Conservation (phyloP, 2,329 filamentous ascomycete species). For the Microsporum canis region DNA sequence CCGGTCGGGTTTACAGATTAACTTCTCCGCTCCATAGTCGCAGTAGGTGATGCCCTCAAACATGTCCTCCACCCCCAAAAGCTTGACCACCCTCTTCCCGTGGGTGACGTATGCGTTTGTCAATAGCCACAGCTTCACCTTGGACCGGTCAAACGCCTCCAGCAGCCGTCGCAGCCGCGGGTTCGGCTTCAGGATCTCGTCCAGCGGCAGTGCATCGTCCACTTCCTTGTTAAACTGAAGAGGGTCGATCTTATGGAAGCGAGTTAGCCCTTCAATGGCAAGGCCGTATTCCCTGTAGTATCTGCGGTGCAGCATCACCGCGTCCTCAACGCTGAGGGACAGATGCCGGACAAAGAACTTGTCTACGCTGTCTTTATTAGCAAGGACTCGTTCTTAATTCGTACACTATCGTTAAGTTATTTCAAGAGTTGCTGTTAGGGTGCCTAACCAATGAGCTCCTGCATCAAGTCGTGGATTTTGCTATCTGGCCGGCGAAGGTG, state of each 20-base stretch:
- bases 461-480: slow-evolving; percentile 83
- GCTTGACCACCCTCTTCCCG: slow-evolving; percentile 64
- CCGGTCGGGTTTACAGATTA: slow-evolving; percentile 77
- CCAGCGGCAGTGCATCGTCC: slow-evolving; percentile 84
- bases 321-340: slow-evolving; percentile 61
- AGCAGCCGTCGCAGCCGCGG: slow-evolving; percentile 63
- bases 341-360: slow-evolving; percentile 58
- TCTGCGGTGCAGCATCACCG: slow-evolving; percentile 71
- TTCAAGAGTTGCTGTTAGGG: background rate
- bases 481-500: slow-evolving; percentile 40
- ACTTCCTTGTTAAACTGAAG: slow-evolving; percentile 91
- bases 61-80: slow-evolving; percentile 72
- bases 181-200: slow-evolving; percentile 70
- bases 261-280: slow-evolving; percentile 89
- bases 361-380: slow-evolving; percentile 29
- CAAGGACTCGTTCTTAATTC: background rate
- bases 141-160: slow-evolving; percentile 67
- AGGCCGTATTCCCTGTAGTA: slow-evolving; percentile 96
- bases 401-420: background rate
- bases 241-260: slow-evolving; percentile 89
- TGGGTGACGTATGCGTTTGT: slow-evolving; percentile 95
- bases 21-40: slow-evolving; percentile 61
- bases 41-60: slow-evolving; percentile 96
- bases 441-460: slow-evolving; percentile 54
- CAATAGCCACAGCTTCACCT: slow-evolving; percentile 84